A percentile compares a stretch with the other conserved stretches of the same genome.
These are phyloP conservation scores for Diaporthe destruens DNA, from an alignment of 2,329 filamentous ascomycete species.

Conservation along the genomic window DNA sequence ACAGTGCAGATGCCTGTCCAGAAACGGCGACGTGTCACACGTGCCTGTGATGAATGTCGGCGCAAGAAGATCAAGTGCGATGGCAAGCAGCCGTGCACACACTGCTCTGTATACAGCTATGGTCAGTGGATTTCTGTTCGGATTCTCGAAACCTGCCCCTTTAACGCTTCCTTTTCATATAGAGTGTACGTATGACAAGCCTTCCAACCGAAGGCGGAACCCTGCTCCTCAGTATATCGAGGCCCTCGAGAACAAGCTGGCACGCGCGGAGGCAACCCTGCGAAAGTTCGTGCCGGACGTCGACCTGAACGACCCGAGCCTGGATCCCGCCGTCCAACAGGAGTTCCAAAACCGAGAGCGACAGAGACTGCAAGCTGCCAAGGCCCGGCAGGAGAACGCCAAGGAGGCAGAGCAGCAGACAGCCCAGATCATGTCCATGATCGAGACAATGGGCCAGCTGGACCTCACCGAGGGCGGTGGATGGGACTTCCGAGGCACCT, in stretches of 20 bases:
- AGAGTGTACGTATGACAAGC: constrained; percentile 97
- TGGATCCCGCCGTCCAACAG: constrained; percentile 82
- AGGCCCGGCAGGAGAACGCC: constrained; percentile 54
- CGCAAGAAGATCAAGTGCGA: constrained; percentile 91
- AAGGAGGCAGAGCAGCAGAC: constrained; percentile 66
- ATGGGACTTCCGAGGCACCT: constrained; percentile 95
- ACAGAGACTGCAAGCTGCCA: constrained; percentile 59
- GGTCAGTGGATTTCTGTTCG: constrained; percentile 67
- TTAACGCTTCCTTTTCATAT: constrained; percentile 23
- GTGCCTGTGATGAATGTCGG: constrained; percentile 85
- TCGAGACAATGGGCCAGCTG: constrained; percentile 89
- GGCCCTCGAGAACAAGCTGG: constrained; percentile 84
- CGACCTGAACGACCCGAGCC: constrained; percentile 85
- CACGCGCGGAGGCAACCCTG: constrained; percentile 84
- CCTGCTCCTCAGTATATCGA: constrained; percentile 94
- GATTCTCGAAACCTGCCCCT: neutral
- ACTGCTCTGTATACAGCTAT: constrained; percentile 98
- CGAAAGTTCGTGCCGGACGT: constrained; percentile 85
- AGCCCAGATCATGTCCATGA: constrained; percentile 90
- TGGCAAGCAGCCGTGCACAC: constrained; percentile 89
- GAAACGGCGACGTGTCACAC: constrained; percentile 82
- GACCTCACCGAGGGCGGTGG: constrained; percentile 92
- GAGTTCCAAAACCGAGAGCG: constrained; percentile 71
- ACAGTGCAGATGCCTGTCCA: constrained; percentile 68
- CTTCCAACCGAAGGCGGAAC: constrained; percentile 90